Conservation (phyloP, 1,284 basidiomycete species). For the Stereum hirsutum region DNA sequence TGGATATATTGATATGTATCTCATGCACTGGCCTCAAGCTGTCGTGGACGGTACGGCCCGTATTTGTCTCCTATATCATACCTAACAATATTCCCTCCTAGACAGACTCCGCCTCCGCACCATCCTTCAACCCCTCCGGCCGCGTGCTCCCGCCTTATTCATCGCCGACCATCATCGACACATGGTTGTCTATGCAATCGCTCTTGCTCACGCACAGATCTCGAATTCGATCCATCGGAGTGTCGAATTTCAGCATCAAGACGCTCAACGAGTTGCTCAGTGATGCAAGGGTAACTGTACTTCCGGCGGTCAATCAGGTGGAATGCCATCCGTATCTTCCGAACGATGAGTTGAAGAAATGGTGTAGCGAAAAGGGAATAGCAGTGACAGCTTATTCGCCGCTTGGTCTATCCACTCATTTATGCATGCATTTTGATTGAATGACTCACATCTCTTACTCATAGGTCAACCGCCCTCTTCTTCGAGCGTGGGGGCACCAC, state of each 20-base stretch:
- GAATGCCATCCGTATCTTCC: slow-evolving; percentile 37
- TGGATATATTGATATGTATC: slow-evolving; percentile 64
- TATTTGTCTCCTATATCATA: background rate
- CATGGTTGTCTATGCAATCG: slow-evolving; percentile 55
- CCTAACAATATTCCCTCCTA: background rate
- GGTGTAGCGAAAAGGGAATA: slow-evolving; percentile 38
- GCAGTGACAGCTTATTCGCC: slow-evolving; percentile 43
- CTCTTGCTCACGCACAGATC: too few species aligned
- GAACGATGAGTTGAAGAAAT: slow-evolving; percentile 32
- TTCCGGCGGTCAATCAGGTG: slow-evolving; percentile 44
- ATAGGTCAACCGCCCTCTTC: background rate
- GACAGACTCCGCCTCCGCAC: background rate
- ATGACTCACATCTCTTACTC: background rate
- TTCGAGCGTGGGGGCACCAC: background rate
- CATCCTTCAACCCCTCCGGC: background rate
- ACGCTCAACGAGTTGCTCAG: slow-evolving; percentile 20
- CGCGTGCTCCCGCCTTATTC: slow-evolving; percentile 29
- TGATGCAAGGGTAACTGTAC: slow-evolving; percentile 29
- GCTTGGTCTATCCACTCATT: slow-evolving; percentile 32
- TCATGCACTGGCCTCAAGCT: slow-evolving; percentile 50
- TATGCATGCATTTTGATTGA: background rate
- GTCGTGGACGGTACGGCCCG: slow-evolving; percentile 10
- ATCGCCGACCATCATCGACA: slow-evolving; percentile 37
- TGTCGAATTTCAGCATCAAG: slow-evolving; percentile 41
- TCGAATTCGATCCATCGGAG: slow-evolving; percentile 40